These are phyloP conservation scores for Avena sativa DNA, from an alignment of 176 grass and related monocot species.

Conservation along the genomic window DNA sequence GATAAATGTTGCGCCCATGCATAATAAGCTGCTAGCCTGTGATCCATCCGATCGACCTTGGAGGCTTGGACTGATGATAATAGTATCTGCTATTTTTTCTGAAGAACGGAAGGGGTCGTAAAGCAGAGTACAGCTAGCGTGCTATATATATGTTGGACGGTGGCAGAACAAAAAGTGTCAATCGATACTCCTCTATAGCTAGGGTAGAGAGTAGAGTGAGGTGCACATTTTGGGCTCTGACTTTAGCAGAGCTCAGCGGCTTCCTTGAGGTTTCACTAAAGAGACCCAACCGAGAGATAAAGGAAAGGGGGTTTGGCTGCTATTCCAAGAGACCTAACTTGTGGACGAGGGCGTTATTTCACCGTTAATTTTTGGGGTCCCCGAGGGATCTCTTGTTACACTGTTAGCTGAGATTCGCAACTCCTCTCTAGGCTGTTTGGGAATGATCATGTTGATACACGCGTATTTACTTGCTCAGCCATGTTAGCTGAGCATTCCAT, in stretches of 20 bases:
- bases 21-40: neutral
- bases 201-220: neutral
- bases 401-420: no score
- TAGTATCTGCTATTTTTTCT: no score
- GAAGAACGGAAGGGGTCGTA: neutral
- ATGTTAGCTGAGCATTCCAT: no score
- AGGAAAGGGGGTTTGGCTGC: neutral
- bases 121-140: neutral
- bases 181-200: neutral
- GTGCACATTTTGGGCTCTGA: neutral
- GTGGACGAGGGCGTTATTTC: no score
- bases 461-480: no score
- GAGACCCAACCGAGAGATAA: neutral
- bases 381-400: no score
- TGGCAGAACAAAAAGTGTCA: neutral
- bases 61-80: no score
- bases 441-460: no score
- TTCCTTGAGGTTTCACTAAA: slow-evolving; percentile 37
- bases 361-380: neutral
- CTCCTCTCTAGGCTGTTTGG: no score
- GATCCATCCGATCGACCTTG: no score
- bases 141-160: neutral
- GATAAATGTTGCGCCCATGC: neutral
- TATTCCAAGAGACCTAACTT: slow-evolving; percentile 19
- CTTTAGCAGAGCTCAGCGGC: neutral